Percentiles rank a stretch among this genome's conserved stretches.
Conservation (phyloP, 805 yeast species). For the Wickerhamiella sergipiensis region DNA sequence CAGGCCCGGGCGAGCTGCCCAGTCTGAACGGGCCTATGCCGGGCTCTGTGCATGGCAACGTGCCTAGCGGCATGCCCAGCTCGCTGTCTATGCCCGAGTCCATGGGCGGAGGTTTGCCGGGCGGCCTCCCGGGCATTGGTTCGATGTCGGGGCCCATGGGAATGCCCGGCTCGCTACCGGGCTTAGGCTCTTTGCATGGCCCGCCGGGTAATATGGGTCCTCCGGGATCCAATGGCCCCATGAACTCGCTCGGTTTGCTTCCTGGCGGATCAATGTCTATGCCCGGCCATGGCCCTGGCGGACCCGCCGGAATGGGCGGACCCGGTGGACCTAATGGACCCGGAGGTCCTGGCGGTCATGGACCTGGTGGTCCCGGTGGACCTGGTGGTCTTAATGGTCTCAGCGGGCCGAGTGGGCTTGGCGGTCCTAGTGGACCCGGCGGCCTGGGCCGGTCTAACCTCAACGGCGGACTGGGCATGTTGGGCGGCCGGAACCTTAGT, state of each 20-base stretch:
- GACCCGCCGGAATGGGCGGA: no score
- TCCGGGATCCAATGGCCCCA: background rate
- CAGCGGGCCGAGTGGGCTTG: no score
- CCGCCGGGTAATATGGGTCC: background rate
- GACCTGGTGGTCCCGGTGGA: background rate
- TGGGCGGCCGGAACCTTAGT: background rate
- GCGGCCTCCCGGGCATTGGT: background rate
- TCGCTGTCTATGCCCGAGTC: background rate
- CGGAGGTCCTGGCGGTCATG: background rate
- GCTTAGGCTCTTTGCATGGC: background rate
- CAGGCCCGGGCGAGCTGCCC: constrained; percentile 1
- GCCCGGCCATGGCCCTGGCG: background rate
- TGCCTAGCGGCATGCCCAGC: background rate
- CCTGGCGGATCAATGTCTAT: background rate
- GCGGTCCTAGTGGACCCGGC: background rate
- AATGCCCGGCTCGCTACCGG: background rate
- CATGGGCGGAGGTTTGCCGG: background rate
- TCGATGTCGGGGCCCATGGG: background rate
- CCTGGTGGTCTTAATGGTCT: background rate
- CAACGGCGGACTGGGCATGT: background rate
- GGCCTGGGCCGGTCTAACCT: background rate
- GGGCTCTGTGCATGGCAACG: background rate
- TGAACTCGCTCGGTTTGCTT: background rate
- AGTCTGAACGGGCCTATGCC: background rate
- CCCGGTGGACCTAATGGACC: background rate